Conservation (phyloP, 805 yeast genomes). For the Candida broadrunensis region DNA sequence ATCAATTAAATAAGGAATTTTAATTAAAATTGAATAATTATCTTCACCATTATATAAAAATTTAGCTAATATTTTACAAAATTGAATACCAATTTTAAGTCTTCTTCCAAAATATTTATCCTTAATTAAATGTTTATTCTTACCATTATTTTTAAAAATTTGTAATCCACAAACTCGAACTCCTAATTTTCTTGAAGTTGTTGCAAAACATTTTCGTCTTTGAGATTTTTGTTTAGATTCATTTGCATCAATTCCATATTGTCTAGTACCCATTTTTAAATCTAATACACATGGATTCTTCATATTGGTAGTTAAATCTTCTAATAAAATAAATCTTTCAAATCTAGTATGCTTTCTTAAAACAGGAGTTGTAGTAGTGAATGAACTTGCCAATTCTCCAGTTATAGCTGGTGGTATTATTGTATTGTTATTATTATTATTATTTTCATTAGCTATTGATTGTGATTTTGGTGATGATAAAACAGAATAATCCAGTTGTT, state of each 20-base stretch:
- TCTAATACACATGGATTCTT: conserved; percentile 87
- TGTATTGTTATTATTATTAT: neutral
- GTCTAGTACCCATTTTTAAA: conserved; percentile 97
- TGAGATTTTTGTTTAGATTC: conserved; percentile 73
- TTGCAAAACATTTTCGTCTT: conserved; percentile 70
- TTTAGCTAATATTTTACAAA: conserved; percentile 69
- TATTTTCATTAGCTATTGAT: conserved; percentile 8
- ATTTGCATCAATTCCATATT: conserved; percentile 92
- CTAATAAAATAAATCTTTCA: conserved; percentile 81
- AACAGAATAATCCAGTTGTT: neutral
- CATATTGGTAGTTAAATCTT: conserved; percentile 86
- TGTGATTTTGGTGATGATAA: neutral
- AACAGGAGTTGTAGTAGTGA: conserved; percentile 13
- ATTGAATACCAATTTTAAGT: conserved; percentile 67
- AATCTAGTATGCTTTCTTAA: conserved; percentile 50
- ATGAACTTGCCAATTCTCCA: conserved; percentile 4
- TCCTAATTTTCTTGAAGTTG: conserved; percentile 81
- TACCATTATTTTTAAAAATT: conserved; percentile 27
- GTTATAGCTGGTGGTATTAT: conserved; percentile 7
- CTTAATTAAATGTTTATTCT: conserved; percentile 34
- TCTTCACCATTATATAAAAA: conserved; percentile 76
- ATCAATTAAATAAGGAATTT: conserved; percentile 64
- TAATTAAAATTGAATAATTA: conserved; percentile 55
- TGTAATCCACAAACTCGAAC: conserved; percentile 96
- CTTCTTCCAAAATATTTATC: conserved; percentile 93